Evolutionary conservation across 495 filamentous ascomycete species (phyloP).

Genomic region (Penicillium argentinense): DNA sequence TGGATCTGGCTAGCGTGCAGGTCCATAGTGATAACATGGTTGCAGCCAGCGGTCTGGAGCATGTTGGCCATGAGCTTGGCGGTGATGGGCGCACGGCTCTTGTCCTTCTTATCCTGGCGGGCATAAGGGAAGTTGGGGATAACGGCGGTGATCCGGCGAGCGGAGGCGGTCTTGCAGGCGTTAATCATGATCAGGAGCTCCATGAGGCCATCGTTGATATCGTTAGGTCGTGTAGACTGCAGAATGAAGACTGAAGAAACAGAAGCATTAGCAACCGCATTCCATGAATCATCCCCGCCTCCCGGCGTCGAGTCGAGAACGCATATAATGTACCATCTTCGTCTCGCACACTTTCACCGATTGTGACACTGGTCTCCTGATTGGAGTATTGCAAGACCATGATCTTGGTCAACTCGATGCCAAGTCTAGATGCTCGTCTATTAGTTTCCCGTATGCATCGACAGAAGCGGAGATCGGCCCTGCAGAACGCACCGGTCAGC

Average conservation of each 20-base stretch:
- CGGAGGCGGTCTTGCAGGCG: slow-evolving; percentile 95
- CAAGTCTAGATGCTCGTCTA: slow-evolving; percentile 58
- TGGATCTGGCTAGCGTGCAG: slow-evolving; percentile 63
- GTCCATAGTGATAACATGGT: slow-evolving; percentile 90
- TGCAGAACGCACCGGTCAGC: slow-evolving; percentile 69
- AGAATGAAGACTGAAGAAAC: slow-evolving; percentile 78
- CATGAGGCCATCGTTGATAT: slow-evolving; percentile 99
- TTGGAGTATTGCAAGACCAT: slow-evolving; percentile 96
- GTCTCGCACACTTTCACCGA: slow-evolving; percentile 94
- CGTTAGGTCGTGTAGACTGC: slow-evolving; percentile 91
- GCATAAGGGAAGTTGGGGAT: slow-evolving; percentile 98
- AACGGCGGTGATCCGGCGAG: slow-evolving; percentile 85
- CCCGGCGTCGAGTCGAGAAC: slow-evolving; percentile 1
- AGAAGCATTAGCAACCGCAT: slow-evolving; percentile 14
- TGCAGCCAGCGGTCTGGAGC: slow-evolving; percentile 89
- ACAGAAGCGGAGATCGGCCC: not conserved
- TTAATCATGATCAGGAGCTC: slow-evolving; percentile 99
- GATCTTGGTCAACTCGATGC: slow-evolving; percentile 90
- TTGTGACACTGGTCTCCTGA: slow-evolving; percentile 95
- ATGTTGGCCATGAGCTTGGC: slow-evolving; percentile 97
- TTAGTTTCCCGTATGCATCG: slow-evolving; percentile 8
- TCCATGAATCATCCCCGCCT: slow-evolving; percentile 4
- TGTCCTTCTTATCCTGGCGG: slow-evolving; percentile 99
- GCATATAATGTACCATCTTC: slow-evolving; percentile 73
- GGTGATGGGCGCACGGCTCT: slow-evolving; percentile 80